phyloP scores from a whole-genome alignment of 73 alveolate genomes.

The Paramecium tetraurelia region DNA sequence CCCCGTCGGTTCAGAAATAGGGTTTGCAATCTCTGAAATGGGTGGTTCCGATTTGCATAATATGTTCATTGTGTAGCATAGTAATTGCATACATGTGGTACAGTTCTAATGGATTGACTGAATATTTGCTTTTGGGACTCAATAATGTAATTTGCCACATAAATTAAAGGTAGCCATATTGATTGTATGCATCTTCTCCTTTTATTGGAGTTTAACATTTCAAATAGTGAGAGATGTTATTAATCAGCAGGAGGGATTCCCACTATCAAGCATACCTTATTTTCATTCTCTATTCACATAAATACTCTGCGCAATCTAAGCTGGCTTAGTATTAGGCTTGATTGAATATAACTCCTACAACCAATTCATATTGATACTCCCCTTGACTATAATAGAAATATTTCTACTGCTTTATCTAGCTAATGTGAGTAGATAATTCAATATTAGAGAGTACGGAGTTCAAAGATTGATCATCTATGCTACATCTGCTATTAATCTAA shows the following conservation, averaged over 20 bases:
- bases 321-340: not conserved
- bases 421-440: not conserved
- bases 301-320: not conserved
- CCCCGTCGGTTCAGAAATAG: not conserved
- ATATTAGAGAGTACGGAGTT: not conserved
- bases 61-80: not conserved
- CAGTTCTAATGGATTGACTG: not conserved
- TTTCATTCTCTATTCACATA: not conserved
- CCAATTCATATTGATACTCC: not conserved
- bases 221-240: not conserved
- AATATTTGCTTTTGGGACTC: not conserved
- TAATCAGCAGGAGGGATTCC: not conserved
- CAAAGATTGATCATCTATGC: not conserved
- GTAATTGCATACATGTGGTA: not conserved
- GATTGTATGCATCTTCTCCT: not conserved
- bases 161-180: not conserved
- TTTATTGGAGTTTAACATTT: not conserved
- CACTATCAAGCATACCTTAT: not conserved
- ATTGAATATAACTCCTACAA: not conserved
- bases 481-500: not conserved
- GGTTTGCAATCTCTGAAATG: not conserved
- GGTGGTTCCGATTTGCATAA: not conserved
- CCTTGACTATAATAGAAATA: not conserved
- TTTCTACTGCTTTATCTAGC: not conserved
- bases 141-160: not conserved